phyloP scores from a whole-genome alignment of 129 eudicot species.

The Glebionis coronaria region DNA sequence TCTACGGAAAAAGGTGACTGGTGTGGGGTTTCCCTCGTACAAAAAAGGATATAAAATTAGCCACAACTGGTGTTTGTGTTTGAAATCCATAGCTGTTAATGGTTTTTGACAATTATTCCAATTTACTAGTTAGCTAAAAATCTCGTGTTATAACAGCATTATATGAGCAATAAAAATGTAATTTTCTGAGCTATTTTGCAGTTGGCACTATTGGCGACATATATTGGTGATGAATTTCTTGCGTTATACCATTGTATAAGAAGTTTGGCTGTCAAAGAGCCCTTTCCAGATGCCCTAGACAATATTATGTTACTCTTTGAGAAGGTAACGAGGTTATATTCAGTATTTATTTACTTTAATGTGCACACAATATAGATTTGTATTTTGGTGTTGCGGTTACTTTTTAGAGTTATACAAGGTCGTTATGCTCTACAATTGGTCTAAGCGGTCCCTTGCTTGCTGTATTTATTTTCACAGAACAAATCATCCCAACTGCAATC shows the following conservation, averaged over 20 bases:
- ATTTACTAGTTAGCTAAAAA: background rate
- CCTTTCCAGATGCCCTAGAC: constrained; percentile 88
- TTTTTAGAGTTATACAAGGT: too few species aligned
- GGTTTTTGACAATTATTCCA: constrained; percentile 8
- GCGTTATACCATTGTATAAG: constrained; percentile 86
- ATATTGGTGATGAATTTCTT: constrained; percentile 77
- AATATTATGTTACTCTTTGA: constrained; percentile 84
- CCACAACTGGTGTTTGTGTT: too few species aligned
- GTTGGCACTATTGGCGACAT: constrained; percentile 90
- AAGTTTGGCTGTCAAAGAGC: constrained; percentile 92
- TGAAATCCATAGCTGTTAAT: too few species aligned
- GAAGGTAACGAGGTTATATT: constrained; percentile 42
- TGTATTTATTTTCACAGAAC: constrained; percentile 58
- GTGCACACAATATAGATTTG: too few species aligned
- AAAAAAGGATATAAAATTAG: too few species aligned
- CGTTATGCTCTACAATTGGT: background rate
- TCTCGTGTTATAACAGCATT: background rate
- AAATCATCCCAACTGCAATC: constrained; percentile 54
- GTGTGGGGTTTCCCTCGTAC: too few species aligned
- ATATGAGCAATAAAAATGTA: constrained; percentile 13
- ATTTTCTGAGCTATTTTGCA: constrained; percentile 38
- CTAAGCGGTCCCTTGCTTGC: constrained; percentile 3
- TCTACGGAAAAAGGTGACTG: too few species aligned
- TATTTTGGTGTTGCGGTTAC: too few species aligned
- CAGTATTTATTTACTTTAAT: too few species aligned